Evolutionary conservation across 108 stramenopile genomes (phyloP), one percentile per base, ranked within the genome.

Genomic region (Mediolabrus comicus): DNA sequence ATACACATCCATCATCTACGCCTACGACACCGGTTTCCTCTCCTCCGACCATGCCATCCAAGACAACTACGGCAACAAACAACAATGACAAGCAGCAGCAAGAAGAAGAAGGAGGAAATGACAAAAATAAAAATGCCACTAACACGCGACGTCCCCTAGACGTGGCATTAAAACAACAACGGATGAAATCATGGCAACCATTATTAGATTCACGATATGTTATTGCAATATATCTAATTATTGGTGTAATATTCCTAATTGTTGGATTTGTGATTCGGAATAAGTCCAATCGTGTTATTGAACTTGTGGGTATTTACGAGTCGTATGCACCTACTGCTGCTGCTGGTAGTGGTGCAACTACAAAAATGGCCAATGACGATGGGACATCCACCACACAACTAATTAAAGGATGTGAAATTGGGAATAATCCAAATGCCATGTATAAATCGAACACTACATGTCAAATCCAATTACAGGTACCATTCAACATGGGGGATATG

Each of bases 141-240:
- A 49, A 49, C 46, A 49, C 22, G 46, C 46, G 83, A 43, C 83
- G 86, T 12, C 94, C 94, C 3, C 17, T 28, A 17, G 85, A 92
- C 67, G 56, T 73, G 60, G 89, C 91, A 12, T 41, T 92, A 6
- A 77, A 75, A 41, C 96, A 97, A 64, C 98, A 98, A 67, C 78
- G 94, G 17, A 79, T 98, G 55, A 75, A 83, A 41, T 88, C 98
- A 6, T 98, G 98, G 98, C 86, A 93, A 79, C 98, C 98, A 2
- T 83, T 97, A 51, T 67, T 98, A 14, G 94, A 96, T 65, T 95
- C 98, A 11, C 81, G 61, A 32, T 96, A 84, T 84, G 89, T 97
- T 53, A 94, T 97, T 59, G 73, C 60, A 25, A 29, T 88, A 3
- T 91, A 94, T 54, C 57, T 95, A 10, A 46, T 89, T 32, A 69